Percentiles rank a stretch among this genome's conserved stretches.
Conservation (phyloP, 73 alveolate species). For the Tetrahymena malaccensis region DNA sequence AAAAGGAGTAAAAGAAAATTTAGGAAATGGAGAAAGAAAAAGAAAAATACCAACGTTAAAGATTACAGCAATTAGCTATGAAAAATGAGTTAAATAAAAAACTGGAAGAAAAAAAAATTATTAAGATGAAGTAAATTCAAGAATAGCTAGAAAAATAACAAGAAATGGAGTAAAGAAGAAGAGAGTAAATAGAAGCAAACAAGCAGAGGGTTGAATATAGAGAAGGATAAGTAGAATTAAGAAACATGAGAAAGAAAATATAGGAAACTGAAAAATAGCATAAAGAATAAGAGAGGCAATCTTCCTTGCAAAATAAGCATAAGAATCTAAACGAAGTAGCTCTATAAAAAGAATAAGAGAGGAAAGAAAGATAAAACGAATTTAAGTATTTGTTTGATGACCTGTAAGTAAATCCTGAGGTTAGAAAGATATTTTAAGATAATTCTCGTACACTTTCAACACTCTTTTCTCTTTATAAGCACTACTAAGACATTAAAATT, state of each 20-base stretch:
- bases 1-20: background rate
- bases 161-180: background rate
- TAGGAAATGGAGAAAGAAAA: background rate
- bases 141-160: background rate
- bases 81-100: background rate
- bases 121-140: background rate
- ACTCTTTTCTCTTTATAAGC: background rate
- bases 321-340: background rate
- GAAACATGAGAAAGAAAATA: background rate
- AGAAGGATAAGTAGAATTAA: background rate
- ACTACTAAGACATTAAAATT: background rate
- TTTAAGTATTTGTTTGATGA: background rate
- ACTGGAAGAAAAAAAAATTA: background rate
- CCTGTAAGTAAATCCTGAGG: background rate
- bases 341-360: background rate
- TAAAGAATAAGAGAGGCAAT: background rate
- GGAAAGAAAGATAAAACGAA: background rate
- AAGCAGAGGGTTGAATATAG: background rate
- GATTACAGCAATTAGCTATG: background rate
- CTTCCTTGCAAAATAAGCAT: background rate
- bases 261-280: background rate
- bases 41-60: background rate
- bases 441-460: background rate
- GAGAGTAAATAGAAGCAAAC: background rate
- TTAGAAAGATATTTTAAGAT: background rate